Evolutionary conservation across 192 early-diverging fungal genomes (phyloP).

Genomic region (Dissophora globulifera): DNA sequence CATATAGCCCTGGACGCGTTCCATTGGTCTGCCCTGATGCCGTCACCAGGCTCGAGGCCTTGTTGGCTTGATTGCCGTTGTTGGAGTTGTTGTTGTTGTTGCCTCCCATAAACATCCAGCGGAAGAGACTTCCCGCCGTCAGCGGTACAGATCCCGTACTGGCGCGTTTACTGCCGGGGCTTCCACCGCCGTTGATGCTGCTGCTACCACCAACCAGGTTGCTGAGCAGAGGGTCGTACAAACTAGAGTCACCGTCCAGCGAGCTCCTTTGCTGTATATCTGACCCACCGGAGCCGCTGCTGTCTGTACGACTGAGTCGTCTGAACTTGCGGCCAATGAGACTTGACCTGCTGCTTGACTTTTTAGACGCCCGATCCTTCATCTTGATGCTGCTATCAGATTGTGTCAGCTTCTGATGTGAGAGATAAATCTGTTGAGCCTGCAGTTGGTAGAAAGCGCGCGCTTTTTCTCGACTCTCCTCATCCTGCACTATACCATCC

Average conservation of each 20-base stretch:
- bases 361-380: slow-evolving; percentile 38
- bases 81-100: slow-evolving; percentile 8
- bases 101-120: slow-evolving; percentile 44
- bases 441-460: slow-evolving; percentile 46
- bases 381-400: slow-evolving; percentile 15
- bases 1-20: background rate
- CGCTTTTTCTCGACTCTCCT: slow-evolving; percentile 22
- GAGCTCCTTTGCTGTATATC: slow-evolving; percentile 14
- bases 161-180: slow-evolving; percentile 14
- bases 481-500: slow-evolving; percentile 22
- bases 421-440: slow-evolving; percentile 35
- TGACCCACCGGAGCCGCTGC: background rate
- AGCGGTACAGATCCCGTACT: slow-evolving; percentile 35
- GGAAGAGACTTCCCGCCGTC: slow-evolving; percentile 39
- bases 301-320: slow-evolving; percentile 29
- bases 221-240: slow-evolving; percentile 1
- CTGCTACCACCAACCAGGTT: slow-evolving; percentile 13
- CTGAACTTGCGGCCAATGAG: slow-evolving; percentile 39
- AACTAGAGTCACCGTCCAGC: slow-evolving; percentile 4
- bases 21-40: too few species aligned
- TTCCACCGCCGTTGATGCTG: too few species aligned
- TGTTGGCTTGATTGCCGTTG: background rate
- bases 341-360: slow-evolving; percentile 37
- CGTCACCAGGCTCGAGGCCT: too few species aligned
- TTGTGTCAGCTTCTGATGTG: slow-evolving; percentile 24